A percentile compares a stretch with the other conserved stretches of the same genome.
Evolutionary conservation across 225 moss, liverwort and hornwort species (phyloP).

Genomic region (Marchantia polymorpha): DNA sequence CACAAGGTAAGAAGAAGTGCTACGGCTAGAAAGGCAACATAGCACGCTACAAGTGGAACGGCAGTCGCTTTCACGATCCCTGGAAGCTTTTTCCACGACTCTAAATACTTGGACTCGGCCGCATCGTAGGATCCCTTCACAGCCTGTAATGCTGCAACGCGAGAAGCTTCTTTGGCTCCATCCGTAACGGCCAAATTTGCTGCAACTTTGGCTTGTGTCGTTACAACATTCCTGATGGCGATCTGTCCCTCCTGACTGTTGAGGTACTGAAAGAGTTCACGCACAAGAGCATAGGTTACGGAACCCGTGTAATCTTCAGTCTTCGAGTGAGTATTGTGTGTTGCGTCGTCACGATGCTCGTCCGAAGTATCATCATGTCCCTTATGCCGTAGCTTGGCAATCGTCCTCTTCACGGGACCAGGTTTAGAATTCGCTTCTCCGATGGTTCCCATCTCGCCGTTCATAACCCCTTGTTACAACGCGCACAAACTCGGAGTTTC

Average conservation of each 20-base stretch:
- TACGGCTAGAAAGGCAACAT: background rate
- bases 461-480: background rate
- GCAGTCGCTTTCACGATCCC: background rate
- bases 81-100: constrained; percentile 8
- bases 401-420: constrained; percentile 10
- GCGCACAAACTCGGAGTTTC: background rate
- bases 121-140: constrained; percentile 18
- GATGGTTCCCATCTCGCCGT: background rate
- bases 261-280: constrained; percentile 8
- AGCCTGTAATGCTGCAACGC: background rate
- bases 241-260: constrained; percentile 3
- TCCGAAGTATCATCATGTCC: background rate
- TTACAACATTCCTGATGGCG: background rate
- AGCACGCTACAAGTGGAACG: background rate
- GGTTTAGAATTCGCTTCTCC: background rate
- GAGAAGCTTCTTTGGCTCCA: constrained; percentile 7
- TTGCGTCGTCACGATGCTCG: background rate
- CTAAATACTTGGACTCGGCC: constrained; percentile 5
- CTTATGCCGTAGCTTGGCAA: constrained; percentile 15
- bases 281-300: constrained; percentile 1
- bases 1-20: constrained; percentile 8
- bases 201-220: constrained; percentile 9
- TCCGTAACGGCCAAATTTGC: background rate
- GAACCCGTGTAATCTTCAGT: constrained; percentile 20
- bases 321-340: background rate